Evolutionary conservation across 208 protist genomes (phyloP).

Genomic region (Crithidia fasciculata): DNA sequence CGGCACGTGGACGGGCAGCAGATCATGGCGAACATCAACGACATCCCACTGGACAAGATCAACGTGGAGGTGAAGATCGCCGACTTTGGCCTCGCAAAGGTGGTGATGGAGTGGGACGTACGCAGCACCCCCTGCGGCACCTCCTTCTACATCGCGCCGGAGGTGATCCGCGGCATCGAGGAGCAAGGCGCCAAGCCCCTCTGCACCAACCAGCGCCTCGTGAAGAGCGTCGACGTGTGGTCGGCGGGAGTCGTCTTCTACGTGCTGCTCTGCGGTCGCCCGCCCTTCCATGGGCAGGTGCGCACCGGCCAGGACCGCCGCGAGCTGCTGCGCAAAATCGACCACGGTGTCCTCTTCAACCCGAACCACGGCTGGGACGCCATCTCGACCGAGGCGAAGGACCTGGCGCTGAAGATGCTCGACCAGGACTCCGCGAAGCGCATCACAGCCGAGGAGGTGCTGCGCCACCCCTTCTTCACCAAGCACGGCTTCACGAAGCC

Average conservation of each 20-base stretch:
- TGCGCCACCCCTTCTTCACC: constrained; percentile 86
- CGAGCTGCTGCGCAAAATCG: constrained; percentile 73
- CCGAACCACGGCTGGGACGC: constrained; percentile 69
- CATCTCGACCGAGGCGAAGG: constrained; percentile 82
- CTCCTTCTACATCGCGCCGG: constrained; percentile 90
- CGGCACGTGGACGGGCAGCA: constrained; percentile 5
- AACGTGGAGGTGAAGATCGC: constrained; percentile 81
- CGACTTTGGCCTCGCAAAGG: constrained; percentile 91
- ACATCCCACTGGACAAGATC: constrained; percentile 41
- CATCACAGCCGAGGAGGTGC: constrained; percentile 69
- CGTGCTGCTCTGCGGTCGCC: constrained; percentile 81
- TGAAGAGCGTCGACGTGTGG: constrained; percentile 92
- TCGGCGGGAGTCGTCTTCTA: constrained; percentile 87
- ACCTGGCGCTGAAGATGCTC: constrained; percentile 83
- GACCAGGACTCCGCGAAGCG: constrained; percentile 67
- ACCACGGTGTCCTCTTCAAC: constrained; percentile 87
- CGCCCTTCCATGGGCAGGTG: constrained; percentile 88
- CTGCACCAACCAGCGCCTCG: constrained; percentile 73
- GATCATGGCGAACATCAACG: constrained; percentile 37
- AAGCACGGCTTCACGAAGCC: constrained; percentile 50
- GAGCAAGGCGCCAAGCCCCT: constrained; percentile 80
- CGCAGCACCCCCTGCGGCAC: constrained; percentile 86
- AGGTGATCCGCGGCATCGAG: constrained; percentile 89
- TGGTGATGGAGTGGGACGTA: constrained; percentile 86
- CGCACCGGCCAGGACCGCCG: constrained; percentile 82